phyloP scores from a whole-genome alignment of 1,284 basidiomycete species.

The Paramarasmius palmivorus region DNA sequence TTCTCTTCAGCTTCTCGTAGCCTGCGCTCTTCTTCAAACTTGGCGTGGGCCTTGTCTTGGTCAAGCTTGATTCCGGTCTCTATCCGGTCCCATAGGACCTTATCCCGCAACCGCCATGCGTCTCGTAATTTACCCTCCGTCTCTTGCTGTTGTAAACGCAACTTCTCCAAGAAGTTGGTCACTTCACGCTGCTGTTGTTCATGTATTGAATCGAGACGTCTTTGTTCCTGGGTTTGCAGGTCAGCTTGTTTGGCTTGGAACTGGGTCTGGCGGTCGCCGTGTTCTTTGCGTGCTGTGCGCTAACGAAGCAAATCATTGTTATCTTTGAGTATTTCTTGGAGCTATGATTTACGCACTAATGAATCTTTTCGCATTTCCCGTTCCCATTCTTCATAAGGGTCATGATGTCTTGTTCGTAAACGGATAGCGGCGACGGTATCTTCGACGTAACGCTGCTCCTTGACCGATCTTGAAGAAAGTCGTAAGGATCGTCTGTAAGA shows the following conservation, averaged over 20 bases:
- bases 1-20: slow-evolving; percentile 38
- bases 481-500: slow-evolving; percentile 23
- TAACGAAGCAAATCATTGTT: slow-evolving; percentile 25
- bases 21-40: slow-evolving; percentile 47
- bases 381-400: slow-evolving; percentile 81
- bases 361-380: slow-evolving; percentile 66
- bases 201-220: slow-evolving; percentile 39
- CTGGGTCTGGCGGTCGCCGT: slow-evolving; percentile 38
- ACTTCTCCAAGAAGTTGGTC: slow-evolving; percentile 37
- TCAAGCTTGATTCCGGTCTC: slow-evolving; percentile 65
- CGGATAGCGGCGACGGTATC: slow-evolving; percentile 73
- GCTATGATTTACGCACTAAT: slow-evolving; percentile 53
- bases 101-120: slow-evolving; percentile 54
- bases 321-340: background rate
- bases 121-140: slow-evolving; percentile 47
- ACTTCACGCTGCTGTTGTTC: slow-evolving; percentile 52
- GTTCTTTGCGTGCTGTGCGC: slow-evolving; percentile 61
- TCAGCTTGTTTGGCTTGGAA: slow-evolving; percentile 39
- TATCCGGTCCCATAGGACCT: slow-evolving; percentile 54
- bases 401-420: slow-evolving; percentile 62
- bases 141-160: slow-evolving; percentile 45
- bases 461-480: slow-evolving; percentile 30
- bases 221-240: slow-evolving; percentile 35
- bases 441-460: slow-evolving; percentile 55
- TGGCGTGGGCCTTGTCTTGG: slow-evolving; percentile 57